Conservation (phyloP, 2,329 filamentous ascomycete species). For the Aspergillus latus region DNA sequence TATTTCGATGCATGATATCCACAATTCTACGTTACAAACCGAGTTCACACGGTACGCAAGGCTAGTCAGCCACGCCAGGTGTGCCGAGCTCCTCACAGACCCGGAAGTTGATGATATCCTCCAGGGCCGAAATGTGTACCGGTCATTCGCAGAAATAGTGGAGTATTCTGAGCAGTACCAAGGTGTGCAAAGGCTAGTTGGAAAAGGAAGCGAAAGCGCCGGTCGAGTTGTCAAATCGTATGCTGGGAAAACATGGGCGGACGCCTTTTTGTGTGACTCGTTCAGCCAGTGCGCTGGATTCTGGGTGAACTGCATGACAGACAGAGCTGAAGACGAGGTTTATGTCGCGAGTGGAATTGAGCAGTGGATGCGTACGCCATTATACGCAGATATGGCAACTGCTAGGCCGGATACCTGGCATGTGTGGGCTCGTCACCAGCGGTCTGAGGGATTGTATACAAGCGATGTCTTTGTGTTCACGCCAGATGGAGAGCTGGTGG, state of each 20-base stretch:
- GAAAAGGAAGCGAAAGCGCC: conserved; percentile 24
- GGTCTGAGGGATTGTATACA: conserved; percentile 22
- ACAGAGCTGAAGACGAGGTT: conserved; percentile 25
- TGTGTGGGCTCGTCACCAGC: conserved; percentile 29
- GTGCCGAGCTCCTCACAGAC: conserved; percentile 19
- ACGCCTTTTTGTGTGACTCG: conserved; percentile 28
- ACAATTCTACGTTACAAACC: conserved; percentile 1
- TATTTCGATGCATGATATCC: conserved; percentile 10
- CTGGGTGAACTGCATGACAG: conserved; percentile 40
- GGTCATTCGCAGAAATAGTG: conserved; percentile 20
- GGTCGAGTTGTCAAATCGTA: conserved; percentile 23
- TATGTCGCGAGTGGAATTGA: conserved; percentile 35
- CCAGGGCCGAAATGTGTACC: conserved; percentile 24
- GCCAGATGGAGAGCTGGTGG: conserved; percentile 24
- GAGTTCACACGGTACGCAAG: conserved; percentile 21
- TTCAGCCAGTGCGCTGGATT: conserved; percentile 41
- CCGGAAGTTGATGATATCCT: conserved; percentile 24
- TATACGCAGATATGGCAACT: conserved; percentile 10
- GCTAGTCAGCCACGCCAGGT: conserved; percentile 18
- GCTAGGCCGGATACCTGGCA: conserved; percentile 25
- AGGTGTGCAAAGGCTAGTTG: conserved; percentile 23
- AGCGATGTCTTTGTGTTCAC: conserved; percentile 40
- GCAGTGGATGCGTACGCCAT: conserved; percentile 29
- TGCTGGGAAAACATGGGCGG: conserved; percentile 26
- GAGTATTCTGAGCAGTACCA: conserved; percentile 21